Conservation (phyloP, 495 filamentous ascomycete genomes). For the Lasiosphaeria hispida region DNA sequence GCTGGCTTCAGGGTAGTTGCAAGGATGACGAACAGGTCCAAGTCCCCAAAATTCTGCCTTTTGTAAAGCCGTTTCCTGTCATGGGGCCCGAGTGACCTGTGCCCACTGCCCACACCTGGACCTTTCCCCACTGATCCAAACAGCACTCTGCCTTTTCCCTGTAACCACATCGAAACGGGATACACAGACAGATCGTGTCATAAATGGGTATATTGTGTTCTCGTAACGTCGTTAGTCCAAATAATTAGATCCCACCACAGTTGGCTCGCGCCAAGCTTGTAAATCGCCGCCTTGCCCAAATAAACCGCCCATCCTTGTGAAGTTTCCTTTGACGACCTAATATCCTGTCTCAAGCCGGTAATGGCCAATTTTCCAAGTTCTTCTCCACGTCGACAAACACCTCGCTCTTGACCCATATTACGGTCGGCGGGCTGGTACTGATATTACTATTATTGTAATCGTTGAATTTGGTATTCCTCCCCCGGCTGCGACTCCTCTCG, state of each 20-base stretch:
- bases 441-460: not conserved
- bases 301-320: too few species aligned
- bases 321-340: not conserved
- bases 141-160: too few species aligned
- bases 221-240: not conserved
- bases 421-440: constrained; percentile 2
- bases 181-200: too few species aligned
- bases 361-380: constrained; percentile 27
- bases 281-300: not conserved
- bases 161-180: too few species aligned
- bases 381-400: constrained; percentile 22
- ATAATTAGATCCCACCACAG: not conserved
- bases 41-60: too few species aligned
- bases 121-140: too few species aligned
- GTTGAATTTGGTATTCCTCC: not conserved
- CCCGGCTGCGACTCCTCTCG: constrained; percentile 21
- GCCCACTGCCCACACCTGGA: too few species aligned
- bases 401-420: constrained; percentile 35
- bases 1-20: too few species aligned
- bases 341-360: constrained; percentile 6
- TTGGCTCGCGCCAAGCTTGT: not conserved
- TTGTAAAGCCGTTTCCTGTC: too few species aligned
- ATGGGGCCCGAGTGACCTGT: too few species aligned
- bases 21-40: too few species aligned
- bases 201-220: not conserved